Conservation (phyloP, 1,139 yeast species). For the Scheffersomyces segobiensis region DNA sequence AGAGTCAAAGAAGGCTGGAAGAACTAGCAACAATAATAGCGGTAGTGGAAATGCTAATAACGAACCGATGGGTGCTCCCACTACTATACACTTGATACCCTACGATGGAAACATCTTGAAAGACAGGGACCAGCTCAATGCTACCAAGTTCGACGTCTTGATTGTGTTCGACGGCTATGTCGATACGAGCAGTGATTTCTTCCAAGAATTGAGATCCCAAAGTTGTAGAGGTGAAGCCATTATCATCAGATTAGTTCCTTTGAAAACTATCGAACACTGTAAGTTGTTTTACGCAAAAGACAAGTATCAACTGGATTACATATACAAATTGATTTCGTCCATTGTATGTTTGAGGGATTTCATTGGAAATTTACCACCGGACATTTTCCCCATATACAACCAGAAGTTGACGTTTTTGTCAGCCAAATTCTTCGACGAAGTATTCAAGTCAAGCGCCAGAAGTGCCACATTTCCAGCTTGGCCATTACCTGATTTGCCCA, state of each 20-base stretch:
- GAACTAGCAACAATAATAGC: constrained; percentile 6
- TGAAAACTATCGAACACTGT: constrained; percentile 82
- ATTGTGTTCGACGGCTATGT: constrained; percentile 75
- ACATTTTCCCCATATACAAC: constrained; percentile 70
- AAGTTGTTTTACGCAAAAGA: constrained; percentile 31
- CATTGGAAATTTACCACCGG: constrained; percentile 84
- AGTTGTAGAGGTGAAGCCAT: constrained; percentile 47
- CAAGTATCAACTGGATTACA: constrained; percentile 40
- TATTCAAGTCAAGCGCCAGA: constrained; percentile 27
- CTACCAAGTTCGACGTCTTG: constrained; percentile 55
- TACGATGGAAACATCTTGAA: constrained; percentile 37
- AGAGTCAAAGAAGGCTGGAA: constrained; percentile 31
- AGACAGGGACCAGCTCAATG: constrained; percentile 22
- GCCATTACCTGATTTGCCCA: constrained; percentile 79
- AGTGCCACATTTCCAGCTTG: constrained; percentile 42
- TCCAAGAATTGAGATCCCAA: constrained; percentile 32
- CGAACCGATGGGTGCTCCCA: constrained; percentile 11
- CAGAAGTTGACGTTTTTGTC: constrained; percentile 64
- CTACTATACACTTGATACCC: constrained; percentile 46
- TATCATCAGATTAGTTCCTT: constrained; percentile 67
- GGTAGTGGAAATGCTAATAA: not conserved
- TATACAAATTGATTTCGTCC: constrained; percentile 75
- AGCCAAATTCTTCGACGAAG: constrained; percentile 54
- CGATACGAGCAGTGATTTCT: constrained; percentile 35
- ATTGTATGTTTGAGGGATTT: constrained; percentile 79